These are phyloP conservation scores for Jaapia argillacea DNA, from an alignment of 768 basidiomycete genomes.

Conservation along the genomic window DNA sequence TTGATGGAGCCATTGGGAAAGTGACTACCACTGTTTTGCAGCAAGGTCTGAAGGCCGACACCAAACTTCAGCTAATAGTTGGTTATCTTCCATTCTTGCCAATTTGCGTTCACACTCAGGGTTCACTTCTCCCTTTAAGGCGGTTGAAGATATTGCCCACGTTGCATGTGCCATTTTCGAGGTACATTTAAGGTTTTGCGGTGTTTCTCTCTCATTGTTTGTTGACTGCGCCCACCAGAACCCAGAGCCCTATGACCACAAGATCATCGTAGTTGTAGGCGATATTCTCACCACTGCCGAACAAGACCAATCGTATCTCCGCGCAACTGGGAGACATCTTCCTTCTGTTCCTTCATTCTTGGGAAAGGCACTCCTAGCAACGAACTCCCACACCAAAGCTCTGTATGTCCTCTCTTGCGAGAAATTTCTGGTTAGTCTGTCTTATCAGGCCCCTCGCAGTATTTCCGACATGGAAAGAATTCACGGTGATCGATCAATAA, in stretches of 20 bases:
- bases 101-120: no score
- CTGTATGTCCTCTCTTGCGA: constrained; percentile 6
- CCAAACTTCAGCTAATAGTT: no score
- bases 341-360: constrained; percentile 7
- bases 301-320: constrained; percentile 2
- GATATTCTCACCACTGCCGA: constrained; percentile 7
- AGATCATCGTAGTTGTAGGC: constrained; percentile 4
- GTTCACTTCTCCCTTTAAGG: no score
- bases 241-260: constrained; percentile 2
- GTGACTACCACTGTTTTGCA: no score
- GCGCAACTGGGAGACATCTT: constrained; percentile 5
- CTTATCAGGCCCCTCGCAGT: no score
- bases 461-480: no score
- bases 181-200: neutral
- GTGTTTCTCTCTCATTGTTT: neutral
- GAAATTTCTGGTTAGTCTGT: no score
- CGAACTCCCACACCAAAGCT: constrained; percentile 6
- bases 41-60: no score
- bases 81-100: no score
- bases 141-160: constrained; percentile 10
- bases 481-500: no score
- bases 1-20: no score
- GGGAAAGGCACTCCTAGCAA: constrained; percentile 4
- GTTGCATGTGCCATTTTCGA: constrained; percentile 6
- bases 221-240: neutral